Evolutionary conservation across 2,329 filamentous ascomycete species (phyloP), one percentile per base, ranked within the genome.

Genomic region (Colletotrichum limetticola): DNA sequence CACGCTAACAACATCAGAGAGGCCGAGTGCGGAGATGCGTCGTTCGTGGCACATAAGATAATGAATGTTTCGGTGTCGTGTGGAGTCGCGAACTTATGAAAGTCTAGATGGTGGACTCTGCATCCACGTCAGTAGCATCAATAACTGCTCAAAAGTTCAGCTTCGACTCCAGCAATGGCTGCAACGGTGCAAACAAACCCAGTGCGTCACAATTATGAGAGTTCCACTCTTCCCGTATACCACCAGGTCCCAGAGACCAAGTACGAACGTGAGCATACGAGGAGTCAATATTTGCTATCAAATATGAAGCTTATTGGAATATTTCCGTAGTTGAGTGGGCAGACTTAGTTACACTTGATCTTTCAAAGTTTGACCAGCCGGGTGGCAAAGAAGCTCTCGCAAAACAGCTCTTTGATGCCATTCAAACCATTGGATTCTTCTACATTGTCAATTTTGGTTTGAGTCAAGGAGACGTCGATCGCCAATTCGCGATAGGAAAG

Each of bases 371-470:
- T 76, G 85, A 88, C 32, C 80, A 85, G 42, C 87, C 88, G 0
- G 87, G 86, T 1, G 89, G 89, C 4, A 90, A 90, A 76, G 82
- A 89, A 74, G 81, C 82, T 52, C 80, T 91, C 0, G 87, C 88
- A 1, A 83, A 85, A 59, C 87, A 90, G 74, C 83, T 91, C 1
- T 84, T 87, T 24, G 86, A 90, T 65, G 89, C 89, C 2, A 86
- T 89, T 9, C 82, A 85, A 37, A 81, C 85, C 46, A 83, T 86
- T 53, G 82, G 90, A 0, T 90, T 92, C 82, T n/a, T 92, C 81
- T 91, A 91, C 74, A 86, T 92, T 24, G 88, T 87, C 71, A 91
- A 91, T 80, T 91, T 89, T 74, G 90, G 89, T 37, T 83, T 92
- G n/a, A 82, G 81, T 1, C 89, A 91, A 78, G 89, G 91, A 59